Conservation (phyloP, 306 rosid genomes). For the Trifolium repens region DNA sequence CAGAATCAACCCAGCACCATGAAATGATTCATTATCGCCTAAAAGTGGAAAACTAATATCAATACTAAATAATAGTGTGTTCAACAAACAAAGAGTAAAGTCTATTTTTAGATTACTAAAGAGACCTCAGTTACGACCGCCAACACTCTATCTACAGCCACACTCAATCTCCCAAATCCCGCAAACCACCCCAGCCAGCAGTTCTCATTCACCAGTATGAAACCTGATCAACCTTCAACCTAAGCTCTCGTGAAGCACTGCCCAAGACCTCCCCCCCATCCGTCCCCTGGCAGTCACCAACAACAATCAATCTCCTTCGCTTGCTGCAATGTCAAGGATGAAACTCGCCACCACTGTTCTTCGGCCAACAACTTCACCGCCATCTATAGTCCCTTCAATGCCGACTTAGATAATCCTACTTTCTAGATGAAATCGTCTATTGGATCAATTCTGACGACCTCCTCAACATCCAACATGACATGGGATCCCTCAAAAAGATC, state of each 20-base stretch:
- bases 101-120: background rate
- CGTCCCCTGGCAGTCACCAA: background rate
- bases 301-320: background rate
- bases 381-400: background rate
- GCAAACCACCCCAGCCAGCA: background rate
- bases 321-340: too few species aligned
- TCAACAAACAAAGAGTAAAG: background rate
- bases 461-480: background rate
- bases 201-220: background rate
- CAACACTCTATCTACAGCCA: background rate
- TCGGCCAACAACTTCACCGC: too few species aligned
- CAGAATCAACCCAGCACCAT: background rate
- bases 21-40: background rate
- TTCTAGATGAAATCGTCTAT: background rate
- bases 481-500: background rate
- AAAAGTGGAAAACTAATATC: conserved; percentile 1
- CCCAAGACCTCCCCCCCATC: background rate
- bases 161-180: background rate
- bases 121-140: background rate
- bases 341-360: too few species aligned
- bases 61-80: background rate
- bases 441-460: background rate
- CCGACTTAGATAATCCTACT: background rate
- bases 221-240: background rate
- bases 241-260: background rate